Conservation (phyloP, 2,329 filamentous ascomycete species). For the Mollisia scopiformis region DNA sequence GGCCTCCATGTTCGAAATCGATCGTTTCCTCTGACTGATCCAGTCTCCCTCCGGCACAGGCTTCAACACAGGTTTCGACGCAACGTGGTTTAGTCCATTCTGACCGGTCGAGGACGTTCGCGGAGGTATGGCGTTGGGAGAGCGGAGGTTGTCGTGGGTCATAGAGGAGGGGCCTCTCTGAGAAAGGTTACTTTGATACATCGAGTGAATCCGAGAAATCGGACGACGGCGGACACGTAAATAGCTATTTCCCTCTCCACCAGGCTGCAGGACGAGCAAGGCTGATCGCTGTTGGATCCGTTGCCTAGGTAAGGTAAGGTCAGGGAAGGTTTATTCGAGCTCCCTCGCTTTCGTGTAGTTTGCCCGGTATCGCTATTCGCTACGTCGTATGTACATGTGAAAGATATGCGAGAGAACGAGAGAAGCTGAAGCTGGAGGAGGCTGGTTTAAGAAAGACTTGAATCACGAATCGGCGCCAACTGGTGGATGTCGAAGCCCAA, state of each 20-base stretch:
- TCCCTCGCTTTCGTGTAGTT: not conserved
- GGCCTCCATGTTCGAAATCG: conserved; percentile 22
- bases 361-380: too few relatives aligned
- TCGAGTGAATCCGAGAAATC: conserved; percentile 4
- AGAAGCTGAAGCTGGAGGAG: not conserved
- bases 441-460: not conserved
- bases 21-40: conserved; percentile 49
- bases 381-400: not conserved
- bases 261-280: conserved; percentile 14
- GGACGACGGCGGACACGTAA: not conserved
- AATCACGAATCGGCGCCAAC: not conserved
- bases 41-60: conserved; percentile 65
- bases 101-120: conserved; percentile 70
- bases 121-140: conserved; percentile 71
- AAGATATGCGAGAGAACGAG: not conserved
- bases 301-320: too few relatives aligned
- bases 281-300: conserved; percentile 5
- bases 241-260: not conserved
- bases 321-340: too few relatives aligned
- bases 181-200: conserved; percentile 25
- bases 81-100: conserved; percentile 32
- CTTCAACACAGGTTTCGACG: conserved; percentile 45
- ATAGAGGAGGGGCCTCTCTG: conserved; percentile 22
- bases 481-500: not conserved
- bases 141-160: conserved; percentile 36